Conservation (phyloP, 306 rosid genomes). For the Vigna radiata region DNA sequence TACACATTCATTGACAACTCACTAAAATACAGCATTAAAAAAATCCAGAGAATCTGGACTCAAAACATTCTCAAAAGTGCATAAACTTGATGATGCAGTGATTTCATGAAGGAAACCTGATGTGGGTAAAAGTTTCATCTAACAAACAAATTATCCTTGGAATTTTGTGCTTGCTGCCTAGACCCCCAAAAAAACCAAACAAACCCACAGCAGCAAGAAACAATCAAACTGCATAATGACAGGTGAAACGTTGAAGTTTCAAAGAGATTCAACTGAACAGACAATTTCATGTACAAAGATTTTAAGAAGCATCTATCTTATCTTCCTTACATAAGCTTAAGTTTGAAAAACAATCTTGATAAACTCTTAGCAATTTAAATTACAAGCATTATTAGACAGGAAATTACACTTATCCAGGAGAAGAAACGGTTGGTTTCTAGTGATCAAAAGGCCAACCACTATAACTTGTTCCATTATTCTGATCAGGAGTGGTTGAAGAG, state of each 20-base stretch:
- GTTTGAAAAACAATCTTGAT: conserved; percentile 38
- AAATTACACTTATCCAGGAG: conserved; percentile 29
- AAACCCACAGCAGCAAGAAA: conserved; percentile 24
- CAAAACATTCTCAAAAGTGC: too few relatives aligned
- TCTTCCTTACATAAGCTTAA: conserved; percentile 38
- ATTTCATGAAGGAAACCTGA: too few relatives aligned
- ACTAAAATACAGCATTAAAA: too few relatives aligned
- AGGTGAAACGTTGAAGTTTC: conserved; percentile 14
- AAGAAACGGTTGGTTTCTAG: conserved; percentile 26
- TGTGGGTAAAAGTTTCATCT: neutral
- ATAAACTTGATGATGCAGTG: too few relatives aligned
- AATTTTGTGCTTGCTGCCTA: neutral
- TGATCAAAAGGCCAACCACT: conserved; percentile 58
- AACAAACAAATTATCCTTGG: neutral
- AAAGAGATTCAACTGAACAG: conserved; percentile 41
- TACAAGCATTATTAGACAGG: conserved; percentile 44
- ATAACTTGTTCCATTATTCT: conserved; percentile 52
- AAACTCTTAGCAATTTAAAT: conserved; percentile 35
- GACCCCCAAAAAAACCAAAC: neutral
- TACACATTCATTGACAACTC: too few relatives aligned
- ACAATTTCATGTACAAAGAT: conserved; percentile 47
- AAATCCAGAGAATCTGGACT: too few relatives aligned
- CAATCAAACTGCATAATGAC: conserved; percentile 30
- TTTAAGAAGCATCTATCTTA: conserved; percentile 42
- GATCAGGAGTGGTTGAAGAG: conserved; percentile 54